phyloP scores from a whole-genome alignment of 2,329 filamentous ascomycete species.

The Nigrospora oryzae region DNA sequence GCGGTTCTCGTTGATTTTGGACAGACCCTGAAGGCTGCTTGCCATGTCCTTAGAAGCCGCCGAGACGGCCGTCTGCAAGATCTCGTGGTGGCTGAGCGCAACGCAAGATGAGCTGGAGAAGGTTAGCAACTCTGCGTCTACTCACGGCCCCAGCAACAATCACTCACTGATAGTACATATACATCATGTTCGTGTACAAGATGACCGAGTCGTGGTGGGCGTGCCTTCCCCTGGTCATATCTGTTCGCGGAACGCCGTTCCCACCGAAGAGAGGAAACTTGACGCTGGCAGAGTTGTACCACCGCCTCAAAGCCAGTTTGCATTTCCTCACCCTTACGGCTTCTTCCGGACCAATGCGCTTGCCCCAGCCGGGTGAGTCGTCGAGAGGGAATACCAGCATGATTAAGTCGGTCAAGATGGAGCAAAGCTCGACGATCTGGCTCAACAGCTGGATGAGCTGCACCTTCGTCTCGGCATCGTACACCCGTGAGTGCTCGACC shows the following conservation, averaged over 20 bases:
- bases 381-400: slow-evolving; percentile 35
- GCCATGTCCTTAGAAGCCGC: slow-evolving; percentile 24
- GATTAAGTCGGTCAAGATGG: slow-evolving; percentile 36
- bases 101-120: slow-evolving; percentile 29
- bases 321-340: slow-evolving; percentile 22
- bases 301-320: slow-evolving; percentile 26
- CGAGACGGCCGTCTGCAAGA: slow-evolving; percentile 32
- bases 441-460: slow-evolving; percentile 34
- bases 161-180: slow-evolving; percentile 43
- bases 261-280: slow-evolving; percentile 29
- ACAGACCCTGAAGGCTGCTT: slow-evolving; percentile 21
- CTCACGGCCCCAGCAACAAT: not conserved
- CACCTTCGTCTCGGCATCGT: slow-evolving; percentile 34
- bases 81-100: slow-evolving; percentile 36
- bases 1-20: slow-evolving; percentile 28
- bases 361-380: slow-evolving; percentile 29
- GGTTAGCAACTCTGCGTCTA: not conserved
- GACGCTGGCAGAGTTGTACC: slow-evolving; percentile 29
- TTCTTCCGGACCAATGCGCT: slow-evolving; percentile 21
- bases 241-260: slow-evolving; percentile 16
- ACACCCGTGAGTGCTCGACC: slow-evolving; percentile 33
- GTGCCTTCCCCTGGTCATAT: slow-evolving; percentile 15
- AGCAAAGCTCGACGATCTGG: slow-evolving; percentile 34
- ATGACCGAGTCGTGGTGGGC: slow-evolving; percentile 31
- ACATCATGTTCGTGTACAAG: slow-evolving; percentile 37